Conservation (phyloP, 75 land plant genomes). For the Gnetum montanum region DNA sequence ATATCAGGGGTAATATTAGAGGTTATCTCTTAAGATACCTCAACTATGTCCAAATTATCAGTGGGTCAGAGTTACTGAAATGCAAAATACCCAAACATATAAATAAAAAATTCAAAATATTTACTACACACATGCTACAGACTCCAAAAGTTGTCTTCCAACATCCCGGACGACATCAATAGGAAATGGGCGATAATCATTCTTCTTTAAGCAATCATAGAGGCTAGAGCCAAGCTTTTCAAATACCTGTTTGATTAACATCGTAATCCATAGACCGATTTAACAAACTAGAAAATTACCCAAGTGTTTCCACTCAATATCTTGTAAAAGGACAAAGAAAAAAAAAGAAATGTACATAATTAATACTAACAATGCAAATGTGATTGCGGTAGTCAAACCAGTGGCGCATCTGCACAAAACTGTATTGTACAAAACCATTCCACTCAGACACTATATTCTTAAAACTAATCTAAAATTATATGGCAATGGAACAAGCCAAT, state of each 20-base stretch:
- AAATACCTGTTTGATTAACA: conserved; percentile 77
- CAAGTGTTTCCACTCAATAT: no score
- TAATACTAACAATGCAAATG: conserved; percentile 86
- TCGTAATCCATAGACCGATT: no score
- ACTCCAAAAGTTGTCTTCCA: conserved; percentile 81
- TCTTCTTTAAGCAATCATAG: conserved; percentile 72
- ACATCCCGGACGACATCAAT: conserved; percentile 83
- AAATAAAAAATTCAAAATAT: conserved; percentile 1
- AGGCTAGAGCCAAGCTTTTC: conserved; percentile 97
- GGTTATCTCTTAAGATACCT: no score
- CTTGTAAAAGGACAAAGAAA: background rate
- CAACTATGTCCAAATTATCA: no score
- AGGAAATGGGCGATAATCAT: conserved; percentile 66
- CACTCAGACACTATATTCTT: background rate
- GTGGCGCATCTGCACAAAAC: conserved; percentile 83
- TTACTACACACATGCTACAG: conserved; percentile 81
- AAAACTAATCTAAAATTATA: no score
- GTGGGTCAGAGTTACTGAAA: no score
- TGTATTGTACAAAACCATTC: conserved; percentile 3
- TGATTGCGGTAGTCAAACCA: conserved; percentile 98
- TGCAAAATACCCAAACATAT: no score
- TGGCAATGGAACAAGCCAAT: no score
- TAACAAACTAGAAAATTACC: no score
- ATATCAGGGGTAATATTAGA: conserved; percentile 5
- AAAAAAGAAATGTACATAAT: conserved; percentile 2